These are phyloP conservation scores for Rutstroemia sp. DNA, from an alignment of 2,329 filamentous ascomycete species.

Conservation along the genomic window DNA sequence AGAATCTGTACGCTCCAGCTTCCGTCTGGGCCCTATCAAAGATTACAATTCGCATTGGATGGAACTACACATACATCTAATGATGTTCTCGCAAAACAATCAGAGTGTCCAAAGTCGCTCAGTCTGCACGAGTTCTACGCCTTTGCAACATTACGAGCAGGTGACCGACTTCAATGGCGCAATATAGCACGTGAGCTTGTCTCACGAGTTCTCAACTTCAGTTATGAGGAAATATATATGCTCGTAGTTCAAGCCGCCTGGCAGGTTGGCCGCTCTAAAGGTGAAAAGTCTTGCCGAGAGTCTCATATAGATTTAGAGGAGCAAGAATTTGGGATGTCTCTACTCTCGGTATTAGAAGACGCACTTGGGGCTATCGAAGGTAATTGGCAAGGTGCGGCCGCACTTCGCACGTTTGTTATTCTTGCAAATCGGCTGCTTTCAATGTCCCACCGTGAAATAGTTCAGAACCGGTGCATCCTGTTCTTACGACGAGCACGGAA, in stretches of 20 bases:
- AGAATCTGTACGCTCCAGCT: conserved; percentile 36
- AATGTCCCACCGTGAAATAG: conserved; percentile 23
- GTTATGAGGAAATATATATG: conserved; percentile 38
- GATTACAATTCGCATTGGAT: conserved; percentile 23
- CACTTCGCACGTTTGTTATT: conserved; percentile 34
- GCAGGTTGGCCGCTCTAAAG: conserved; percentile 36
- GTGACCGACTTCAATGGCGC: conserved; percentile 43
- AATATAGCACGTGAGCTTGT: conserved; percentile 47
- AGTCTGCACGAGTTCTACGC: conserved; percentile 46
- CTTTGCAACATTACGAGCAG: conserved; percentile 41
- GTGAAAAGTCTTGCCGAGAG: conserved; percentile 20
- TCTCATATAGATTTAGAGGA: conserved; percentile 33
- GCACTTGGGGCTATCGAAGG: conserved; percentile 32
- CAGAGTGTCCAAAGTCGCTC: conserved; percentile 39
- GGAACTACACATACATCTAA: conserved; percentile 36
- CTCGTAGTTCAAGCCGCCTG: conserved; percentile 43
- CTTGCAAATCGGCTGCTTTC: conserved; percentile 34
- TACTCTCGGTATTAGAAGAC: conserved; percentile 31
- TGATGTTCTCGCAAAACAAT: conserved; percentile 42
- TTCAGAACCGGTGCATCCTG: conserved; percentile 25
- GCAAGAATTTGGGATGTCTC: conserved; percentile 26
- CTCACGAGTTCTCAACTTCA: conserved; percentile 42
- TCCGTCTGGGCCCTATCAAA: conserved; percentile 20
- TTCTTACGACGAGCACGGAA: conserved; percentile 30
- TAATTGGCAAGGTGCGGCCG: conserved; percentile 44